Percentiles rank a stretch among this genome's conserved stretches.
Conservation (phyloP, 306 rosid species). For the Psophocarpus tetragonolobus region DNA sequence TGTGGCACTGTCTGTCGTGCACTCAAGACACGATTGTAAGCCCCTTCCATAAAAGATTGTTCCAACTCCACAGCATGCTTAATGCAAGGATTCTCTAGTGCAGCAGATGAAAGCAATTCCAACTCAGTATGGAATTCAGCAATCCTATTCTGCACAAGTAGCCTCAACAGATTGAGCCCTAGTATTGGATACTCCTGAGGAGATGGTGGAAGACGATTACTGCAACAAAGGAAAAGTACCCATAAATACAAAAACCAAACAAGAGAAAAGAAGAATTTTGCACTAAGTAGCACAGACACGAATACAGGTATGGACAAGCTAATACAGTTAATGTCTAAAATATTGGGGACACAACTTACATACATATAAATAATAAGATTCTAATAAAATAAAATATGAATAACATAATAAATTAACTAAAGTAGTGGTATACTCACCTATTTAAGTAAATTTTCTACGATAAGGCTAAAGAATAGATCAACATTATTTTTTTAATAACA, state of each 20-base stretch:
- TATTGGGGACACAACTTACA: no score
- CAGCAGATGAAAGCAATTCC: constrained; percentile 80
- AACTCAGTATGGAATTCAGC: constrained; percentile 98
- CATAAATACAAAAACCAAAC: background rate
- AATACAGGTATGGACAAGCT: no score
- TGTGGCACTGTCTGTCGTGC: constrained; percentile 95
- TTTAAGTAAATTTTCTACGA: no score
- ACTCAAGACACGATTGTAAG: constrained; percentile 92
- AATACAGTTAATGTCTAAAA: no score
- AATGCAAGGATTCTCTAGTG: constrained; percentile 91
- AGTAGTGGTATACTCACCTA: no score
- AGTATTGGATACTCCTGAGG: constrained; percentile 86
- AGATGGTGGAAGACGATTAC: constrained; percentile 78
- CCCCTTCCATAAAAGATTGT: constrained; percentile 99
- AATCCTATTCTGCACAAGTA: constrained; percentile 96
- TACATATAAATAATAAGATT: no score
- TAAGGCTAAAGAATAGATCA: no score
- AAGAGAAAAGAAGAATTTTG: background rate
- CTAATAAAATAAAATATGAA: no score
- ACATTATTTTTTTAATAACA: no score
- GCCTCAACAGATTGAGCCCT: constrained; percentile 95
- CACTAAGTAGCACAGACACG: no score
- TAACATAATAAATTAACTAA: no score
- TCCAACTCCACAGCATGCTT: constrained; percentile 98
- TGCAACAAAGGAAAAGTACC: constrained; percentile 45